Evolutionary conservation across 2,329 filamentous ascomycete species (phyloP), one percentile per base, ranked within the genome.

Genomic region (Ascochyta pisi): DNA sequence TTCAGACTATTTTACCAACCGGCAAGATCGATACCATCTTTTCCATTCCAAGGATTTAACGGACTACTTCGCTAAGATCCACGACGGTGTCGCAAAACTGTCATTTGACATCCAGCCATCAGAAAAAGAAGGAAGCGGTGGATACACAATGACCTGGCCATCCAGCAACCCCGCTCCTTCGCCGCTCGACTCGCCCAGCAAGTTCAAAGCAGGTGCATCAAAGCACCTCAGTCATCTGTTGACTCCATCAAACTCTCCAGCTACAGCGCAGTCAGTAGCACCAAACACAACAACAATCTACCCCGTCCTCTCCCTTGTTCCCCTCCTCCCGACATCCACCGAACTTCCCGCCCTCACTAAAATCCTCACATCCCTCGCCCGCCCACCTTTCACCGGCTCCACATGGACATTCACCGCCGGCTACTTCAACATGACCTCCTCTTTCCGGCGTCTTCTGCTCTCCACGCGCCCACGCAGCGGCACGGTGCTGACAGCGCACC

Each of bases 351-450:
- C 90, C 15, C 80, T 99, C 16, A 91, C 86, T 0, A 84, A 85
- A 41, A 84, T 98, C 35, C 83, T 98, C 3, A 83, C 84, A 35
- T 83, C 96, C 24, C 83, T 98, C 3, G 83, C 88, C 0, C 78
- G 76, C 0, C 83, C 89, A 0, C 78, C 82, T 6, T 90, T 91
- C 66, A 79, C 82, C 9, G 83, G 85, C 31, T 90, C 90, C 0
- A 89, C 86, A 13, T 99, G 95, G 95, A 95, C 92, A 0, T 98
- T 99, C 75, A 98, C 95, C 0, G 95, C 95, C 0, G 95, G 95
- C 48, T 99, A 99, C 79, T 99, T 99, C 80, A 99, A 99, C 79
- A 96, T 96, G 52, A 92, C 92, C 6, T 89, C 92, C 0, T 87
- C 88, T 4, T 85, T 98, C 19, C 93, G 91, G 2, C 85, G 88